These are phyloP conservation scores for Verruconis gallopava DNA, from an alignment of 2,329 filamentous ascomycete genomes.

Conservation along the genomic window DNA sequence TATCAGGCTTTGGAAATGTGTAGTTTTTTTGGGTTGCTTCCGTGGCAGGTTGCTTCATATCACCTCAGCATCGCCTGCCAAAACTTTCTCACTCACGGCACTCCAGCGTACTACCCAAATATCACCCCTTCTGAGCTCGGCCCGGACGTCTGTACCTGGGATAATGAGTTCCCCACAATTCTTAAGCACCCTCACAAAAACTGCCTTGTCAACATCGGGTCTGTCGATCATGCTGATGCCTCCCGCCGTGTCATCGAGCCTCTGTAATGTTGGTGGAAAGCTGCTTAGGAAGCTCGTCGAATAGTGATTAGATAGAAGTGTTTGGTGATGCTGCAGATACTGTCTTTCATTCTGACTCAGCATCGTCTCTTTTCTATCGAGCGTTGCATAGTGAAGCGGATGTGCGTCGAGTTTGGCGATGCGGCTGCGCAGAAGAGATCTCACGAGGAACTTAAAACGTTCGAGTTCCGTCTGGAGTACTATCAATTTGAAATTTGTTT, in stretches of 20 bases:
- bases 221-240: conserved; percentile 86
- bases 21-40: too few species aligned
- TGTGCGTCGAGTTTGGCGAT: conserved; percentile 80
- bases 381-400: conserved; percentile 58
- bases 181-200: conserved; percentile 65
- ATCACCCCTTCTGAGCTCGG: conserved; percentile 36
- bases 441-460: conserved; percentile 79
- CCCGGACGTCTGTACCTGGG: conserved; percentile 45
- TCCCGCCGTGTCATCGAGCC: conserved; percentile 80
- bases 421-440: conserved; percentile 70
- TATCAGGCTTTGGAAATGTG: too few species aligned
- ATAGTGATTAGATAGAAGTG: conserved; percentile 75
- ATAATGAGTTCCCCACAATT: conserved; percentile 42
- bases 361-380: conserved; percentile 16
- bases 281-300: conserved; percentile 68
- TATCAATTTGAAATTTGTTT: conserved; percentile 84
- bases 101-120: conserved; percentile 46
- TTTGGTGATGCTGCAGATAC: conserved; percentile 76
- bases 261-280: conserved; percentile 67
- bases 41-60: too few species aligned
- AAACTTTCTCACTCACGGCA: conserved; percentile 48
- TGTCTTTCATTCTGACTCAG: conserved; percentile 66
- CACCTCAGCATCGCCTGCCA: conserved; percentile 62
- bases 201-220: conserved; percentile 69
- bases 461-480: conserved; percentile 95